Evolutionary conservation across 192 early-diverging fungal genomes (phyloP), one percentile per base, ranked within the genome.

Genomic region (Irineochytrium annulatum): DNA sequence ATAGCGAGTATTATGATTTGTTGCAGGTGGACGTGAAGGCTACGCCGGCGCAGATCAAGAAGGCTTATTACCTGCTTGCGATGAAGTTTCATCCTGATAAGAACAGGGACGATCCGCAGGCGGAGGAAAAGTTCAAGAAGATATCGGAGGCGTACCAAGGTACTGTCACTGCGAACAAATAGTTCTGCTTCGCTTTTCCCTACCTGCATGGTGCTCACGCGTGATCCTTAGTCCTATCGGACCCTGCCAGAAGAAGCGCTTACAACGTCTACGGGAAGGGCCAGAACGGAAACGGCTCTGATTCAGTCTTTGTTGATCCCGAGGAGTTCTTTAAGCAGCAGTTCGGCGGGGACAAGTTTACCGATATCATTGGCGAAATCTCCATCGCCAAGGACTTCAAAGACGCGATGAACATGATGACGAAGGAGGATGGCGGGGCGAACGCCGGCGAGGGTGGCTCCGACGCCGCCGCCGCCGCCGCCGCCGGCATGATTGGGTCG

Each of bases 281-380:
- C 39, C 19, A 31, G 13, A 80, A 86, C 17, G 84, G 85, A 43
- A 77, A 78, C n/a, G 83, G 85, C 5, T 82, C 84, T 20, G 68
- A 69, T 27, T 39, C 44, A 33, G 31, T 63, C 55, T 77, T 84
- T 79, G 84, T 92, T 35, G 92, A 99, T 60, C 92, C 97, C 17
- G 84, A 89, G 45, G 89, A 90, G 54, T 97, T 99, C 78, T 99
- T 99, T 73, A 89, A 80, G 63, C 86, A 92, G 77, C 88, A 91
- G 48, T 99, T 99, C 80, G 97, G 97, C 52, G 94, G 94, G 32
- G 97, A 97, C 66, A 87, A 90, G 46, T 99, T 99, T 78, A 82
- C 89, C n/a, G 88, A 91, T 71, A 88, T 97, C 69, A 95, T 99
- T 73, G 97, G 97, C 30, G 97, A 97, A 65, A 91, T 99, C 52